These are phyloP conservation scores for Camelina sativa DNA, from an alignment of 345 rosid species.

Conservation along the genomic window DNA sequence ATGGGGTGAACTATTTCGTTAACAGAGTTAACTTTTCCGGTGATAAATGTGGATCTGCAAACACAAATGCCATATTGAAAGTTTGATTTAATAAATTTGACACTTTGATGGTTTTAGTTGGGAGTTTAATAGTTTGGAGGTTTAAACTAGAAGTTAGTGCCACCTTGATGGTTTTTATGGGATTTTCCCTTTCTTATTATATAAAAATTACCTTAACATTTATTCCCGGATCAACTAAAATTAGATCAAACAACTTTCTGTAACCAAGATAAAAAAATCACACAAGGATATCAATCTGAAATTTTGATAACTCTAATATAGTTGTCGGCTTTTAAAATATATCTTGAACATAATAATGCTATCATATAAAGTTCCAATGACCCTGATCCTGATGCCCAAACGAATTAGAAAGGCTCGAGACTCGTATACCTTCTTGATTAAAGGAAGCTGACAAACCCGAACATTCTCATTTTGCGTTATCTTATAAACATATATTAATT, in stretches of 20 bases:
- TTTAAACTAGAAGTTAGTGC: no score
- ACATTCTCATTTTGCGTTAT: neutral
- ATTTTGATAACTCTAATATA: neutral
- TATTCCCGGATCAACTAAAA: no score
- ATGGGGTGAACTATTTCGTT: no score
- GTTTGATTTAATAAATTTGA: no score
- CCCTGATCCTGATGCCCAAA: neutral
- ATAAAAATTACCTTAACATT: no score
- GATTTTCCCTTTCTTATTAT: no score
- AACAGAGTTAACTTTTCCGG: no score
- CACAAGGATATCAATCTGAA: neutral
- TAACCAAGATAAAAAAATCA: constrained; percentile 18
- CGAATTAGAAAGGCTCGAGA: neutral
- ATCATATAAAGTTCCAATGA: constrained; percentile 5
- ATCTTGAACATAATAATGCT: neutral
- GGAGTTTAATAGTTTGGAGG: no score
- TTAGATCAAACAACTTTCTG: neutral
- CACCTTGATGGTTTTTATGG: no score
- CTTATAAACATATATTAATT: neutral
- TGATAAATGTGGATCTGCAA: no score
- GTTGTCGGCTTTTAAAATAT: neutral
- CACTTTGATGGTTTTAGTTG: no score
- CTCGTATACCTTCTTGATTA: constrained; percentile 2
- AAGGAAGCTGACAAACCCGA: neutral
- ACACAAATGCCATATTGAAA: no score